Percentiles rank a stretch among this genome's conserved stretches.
phyloP scores from a whole-genome alignment of 2,329 filamentous ascomycete genomes.

The Clarireedia hainanense region DNA sequence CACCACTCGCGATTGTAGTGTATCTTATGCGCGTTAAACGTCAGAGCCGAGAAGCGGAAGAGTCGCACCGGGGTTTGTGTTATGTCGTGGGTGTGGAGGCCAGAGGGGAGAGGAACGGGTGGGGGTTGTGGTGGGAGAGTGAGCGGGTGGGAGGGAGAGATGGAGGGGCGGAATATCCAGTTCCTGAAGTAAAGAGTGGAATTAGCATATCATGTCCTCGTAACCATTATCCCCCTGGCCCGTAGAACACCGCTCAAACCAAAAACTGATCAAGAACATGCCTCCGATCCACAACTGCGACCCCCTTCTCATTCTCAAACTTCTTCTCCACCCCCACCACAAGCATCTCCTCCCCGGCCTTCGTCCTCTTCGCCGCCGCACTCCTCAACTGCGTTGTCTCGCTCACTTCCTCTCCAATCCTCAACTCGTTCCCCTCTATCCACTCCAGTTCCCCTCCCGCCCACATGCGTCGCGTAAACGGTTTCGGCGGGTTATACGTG shows the following conservation, averaged over 20 bases:
- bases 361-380: conserved; percentile 46
- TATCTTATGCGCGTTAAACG: conserved; percentile 80
- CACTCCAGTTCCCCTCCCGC: conserved; percentile 53
- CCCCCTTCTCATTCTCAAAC: conserved; percentile 42
- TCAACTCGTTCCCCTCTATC: conserved; percentile 35
- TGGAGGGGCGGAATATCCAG: conserved; percentile 27
- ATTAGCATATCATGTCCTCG: neutral
- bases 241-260: neutral
- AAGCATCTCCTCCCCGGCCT: conserved; percentile 52
- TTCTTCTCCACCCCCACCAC: conserved; percentile 57
- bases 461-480: conserved; percentile 61
- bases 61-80: conserved; percentile 34
- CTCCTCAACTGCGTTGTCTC: conserved; percentile 49
- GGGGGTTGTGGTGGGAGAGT: conserved; percentile 17
- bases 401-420: conserved; percentile 46
- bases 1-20: conserved; percentile 61
- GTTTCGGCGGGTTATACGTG: conserved; percentile 49
- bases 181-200: conserved; percentile 14
- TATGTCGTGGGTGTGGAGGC: conserved; percentile 26
- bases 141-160: conserved; percentile 12
- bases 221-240: too few species aligned
- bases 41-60: conserved; percentile 77
- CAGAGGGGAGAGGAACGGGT: conserved; percentile 12
- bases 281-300: conserved; percentile 47
- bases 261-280: conserved; percentile 16